phyloP scores from a whole-genome alignment of 441 rosid genomes.

The Jatropha multifida region DNA sequence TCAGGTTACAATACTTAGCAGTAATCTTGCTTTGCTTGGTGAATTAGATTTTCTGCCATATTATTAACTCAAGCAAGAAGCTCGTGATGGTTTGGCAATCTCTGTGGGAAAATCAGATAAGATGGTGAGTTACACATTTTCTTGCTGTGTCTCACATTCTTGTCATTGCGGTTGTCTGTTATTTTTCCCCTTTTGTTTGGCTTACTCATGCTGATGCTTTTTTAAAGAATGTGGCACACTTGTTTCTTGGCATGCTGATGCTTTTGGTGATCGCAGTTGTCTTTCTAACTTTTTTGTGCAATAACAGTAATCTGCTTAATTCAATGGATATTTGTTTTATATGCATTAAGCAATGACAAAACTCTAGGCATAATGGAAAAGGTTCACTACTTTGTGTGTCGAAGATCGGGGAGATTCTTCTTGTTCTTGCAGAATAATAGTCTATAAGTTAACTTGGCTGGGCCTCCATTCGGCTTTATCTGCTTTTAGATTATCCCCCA shows the following conservation, averaged over 20 bases:
- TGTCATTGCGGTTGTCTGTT: not conserved
- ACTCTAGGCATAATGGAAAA: not conserved
- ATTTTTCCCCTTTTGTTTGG: not conserved
- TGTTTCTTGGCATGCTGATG: not conserved
- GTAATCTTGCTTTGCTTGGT: slow-evolving; percentile 1
- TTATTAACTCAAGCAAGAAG: slow-evolving; percentile 1
- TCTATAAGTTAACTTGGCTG: not conserved
- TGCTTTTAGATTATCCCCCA: not conserved
- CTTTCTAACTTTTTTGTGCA: not conserved
- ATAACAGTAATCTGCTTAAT: not conserved
- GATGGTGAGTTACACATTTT: not conserved
- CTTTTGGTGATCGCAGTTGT: not conserved
- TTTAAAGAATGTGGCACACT: not conserved
- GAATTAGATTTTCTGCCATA: slow-evolving; percentile 1
- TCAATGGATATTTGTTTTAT: too few species aligned
- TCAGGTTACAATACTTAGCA: not conserved
- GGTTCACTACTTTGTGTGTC: too few species aligned
- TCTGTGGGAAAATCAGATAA: not conserved
- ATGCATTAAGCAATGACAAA: too few species aligned
- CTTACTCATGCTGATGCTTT: not conserved
- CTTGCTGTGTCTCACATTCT: not conserved
- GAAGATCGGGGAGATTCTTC: not conserved
- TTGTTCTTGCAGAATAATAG: not conserved
- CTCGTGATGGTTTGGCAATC: slow-evolving; percentile 1
- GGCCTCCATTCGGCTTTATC: not conserved